These are phyloP conservation scores for Phialophora chinensis DNA, from an alignment of 2,329 filamentous ascomycete species.

Conservation along the genomic window DNA sequence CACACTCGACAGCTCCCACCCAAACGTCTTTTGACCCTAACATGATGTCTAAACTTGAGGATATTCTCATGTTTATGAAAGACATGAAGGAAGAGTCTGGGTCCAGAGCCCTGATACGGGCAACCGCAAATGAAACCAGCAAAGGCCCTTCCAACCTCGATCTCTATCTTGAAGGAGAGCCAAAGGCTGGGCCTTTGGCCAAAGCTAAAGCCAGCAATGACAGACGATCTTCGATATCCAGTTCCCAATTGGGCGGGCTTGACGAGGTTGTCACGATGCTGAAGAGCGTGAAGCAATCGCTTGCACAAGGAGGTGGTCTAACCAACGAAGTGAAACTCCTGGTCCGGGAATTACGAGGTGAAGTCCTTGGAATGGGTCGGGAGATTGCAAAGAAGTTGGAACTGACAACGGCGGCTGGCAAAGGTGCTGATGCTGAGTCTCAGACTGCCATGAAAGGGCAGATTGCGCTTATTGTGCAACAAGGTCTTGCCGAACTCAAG, in stretches of 20 bases:
- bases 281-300: conserved; percentile 86
- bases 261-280: conserved; percentile 85
- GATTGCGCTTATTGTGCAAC: conserved; percentile 76
- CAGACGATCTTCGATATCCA: conserved; percentile 43
- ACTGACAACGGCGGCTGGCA: conserved; percentile 60
- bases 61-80: conserved; percentile 70
- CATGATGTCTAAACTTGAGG: conserved; percentile 77
- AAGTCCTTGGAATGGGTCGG: conserved; percentile 92
- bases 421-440: conserved; percentile 55
- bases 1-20: conserved; percentile 42
- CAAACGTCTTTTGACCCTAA: conserved; percentile 37
- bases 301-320: conserved; percentile 83
- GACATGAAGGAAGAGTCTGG: conserved; percentile 52
- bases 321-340: conserved; percentile 91
- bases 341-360: conserved; percentile 85
- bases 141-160: conserved; percentile 46
- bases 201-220: conserved; percentile 24
- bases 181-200: conserved; percentile 18
- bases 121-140: conserved; percentile 45
- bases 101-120: conserved; percentile 60
- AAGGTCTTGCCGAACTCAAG: conserved; percentile 80
- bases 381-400: conserved; percentile 89
- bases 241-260: conserved; percentile 59
- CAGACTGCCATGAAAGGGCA: conserved; percentile 67
- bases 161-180: conserved; percentile 47